Percentiles rank a stretch among this genome's conserved stretches.
Conservation (phyloP, 805 yeast species). For the Wickerhamomyces pijperi region DNA sequence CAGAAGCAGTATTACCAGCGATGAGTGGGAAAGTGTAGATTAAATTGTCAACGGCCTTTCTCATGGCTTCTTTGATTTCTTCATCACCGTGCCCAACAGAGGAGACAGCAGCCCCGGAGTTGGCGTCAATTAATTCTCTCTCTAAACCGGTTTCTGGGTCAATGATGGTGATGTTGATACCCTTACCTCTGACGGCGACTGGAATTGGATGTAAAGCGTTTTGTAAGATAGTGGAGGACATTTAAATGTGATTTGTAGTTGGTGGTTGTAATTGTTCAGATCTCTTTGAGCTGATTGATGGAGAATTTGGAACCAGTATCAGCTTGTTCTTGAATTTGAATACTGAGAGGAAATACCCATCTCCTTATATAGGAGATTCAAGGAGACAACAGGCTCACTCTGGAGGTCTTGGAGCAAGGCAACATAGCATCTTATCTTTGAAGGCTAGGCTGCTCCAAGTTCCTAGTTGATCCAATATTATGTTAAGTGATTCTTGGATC, state of each 20-base stretch:
- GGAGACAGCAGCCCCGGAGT: constrained; percentile 35
- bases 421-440: too few species aligned
- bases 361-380: too few species aligned
- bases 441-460: too few species aligned
- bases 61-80: constrained; percentile 25
- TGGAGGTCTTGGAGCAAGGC: too few species aligned
- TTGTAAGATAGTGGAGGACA: background rate
- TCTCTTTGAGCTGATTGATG: too few species aligned
- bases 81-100: constrained; percentile 29
- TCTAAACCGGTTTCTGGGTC: constrained; percentile 21
- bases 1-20: constrained; percentile 23
- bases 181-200: constrained; percentile 22
- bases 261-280: background rate
- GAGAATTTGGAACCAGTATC: too few species aligned
- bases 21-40: constrained; percentile 22
- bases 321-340: too few species aligned
- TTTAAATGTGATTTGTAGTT: too few species aligned
- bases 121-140: constrained; percentile 24
- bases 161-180: constrained; percentile 20
- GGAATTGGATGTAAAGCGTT: constrained; percentile 7
- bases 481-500: too few species aligned
- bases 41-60: constrained; percentile 21
- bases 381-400: too few species aligned
- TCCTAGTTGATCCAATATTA: too few species aligned
- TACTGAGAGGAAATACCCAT: too few species aligned